Evolutionary conservation across 129 eudicot species (phyloP).

Genomic region (Glebionis coronaria): DNA sequence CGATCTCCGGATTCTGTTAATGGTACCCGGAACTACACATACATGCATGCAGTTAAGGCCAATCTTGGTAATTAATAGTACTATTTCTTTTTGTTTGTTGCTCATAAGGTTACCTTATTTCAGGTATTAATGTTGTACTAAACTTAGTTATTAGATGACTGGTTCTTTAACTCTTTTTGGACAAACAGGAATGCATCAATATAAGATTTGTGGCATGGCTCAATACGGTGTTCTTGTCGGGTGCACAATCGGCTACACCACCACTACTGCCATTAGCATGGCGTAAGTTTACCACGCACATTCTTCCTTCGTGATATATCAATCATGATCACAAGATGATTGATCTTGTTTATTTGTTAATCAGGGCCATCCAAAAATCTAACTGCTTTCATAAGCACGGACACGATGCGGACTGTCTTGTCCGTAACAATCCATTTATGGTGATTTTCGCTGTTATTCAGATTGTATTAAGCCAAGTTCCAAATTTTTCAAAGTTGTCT

Average conservation of each 20-base stretch:
- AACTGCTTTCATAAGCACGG: conserved; percentile 51
- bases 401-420: conserved; percentile 38
- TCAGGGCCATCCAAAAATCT: conserved; percentile 51
- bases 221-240: conserved; percentile 50
- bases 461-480: conserved; percentile 52
- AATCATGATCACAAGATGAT: background rate
- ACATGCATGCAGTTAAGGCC: conserved; percentile 46
- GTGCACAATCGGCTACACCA: conserved; percentile 50
- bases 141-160: background rate
- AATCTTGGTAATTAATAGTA: conserved; percentile 35
- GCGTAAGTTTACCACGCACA: conserved; percentile 35
- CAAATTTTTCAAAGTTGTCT: conserved; percentile 49
- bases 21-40: conserved; percentile 50
- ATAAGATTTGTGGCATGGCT: conserved; percentile 42
- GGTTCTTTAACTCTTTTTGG: no score
- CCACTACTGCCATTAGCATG: conserved; percentile 65
- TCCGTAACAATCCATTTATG: conserved; percentile 40
- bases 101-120: background rate
- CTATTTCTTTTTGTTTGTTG: background rate
- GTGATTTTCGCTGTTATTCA: conserved; percentile 42
- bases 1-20: conserved; percentile 30
- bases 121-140: background rate
- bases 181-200: conserved; percentile 10
- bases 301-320: background rate
- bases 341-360: background rate